Evolutionary conservation across 2,329 filamentous ascomycete genomes (phyloP).

Genomic region (Fusarium brachygibbosum): DNA sequence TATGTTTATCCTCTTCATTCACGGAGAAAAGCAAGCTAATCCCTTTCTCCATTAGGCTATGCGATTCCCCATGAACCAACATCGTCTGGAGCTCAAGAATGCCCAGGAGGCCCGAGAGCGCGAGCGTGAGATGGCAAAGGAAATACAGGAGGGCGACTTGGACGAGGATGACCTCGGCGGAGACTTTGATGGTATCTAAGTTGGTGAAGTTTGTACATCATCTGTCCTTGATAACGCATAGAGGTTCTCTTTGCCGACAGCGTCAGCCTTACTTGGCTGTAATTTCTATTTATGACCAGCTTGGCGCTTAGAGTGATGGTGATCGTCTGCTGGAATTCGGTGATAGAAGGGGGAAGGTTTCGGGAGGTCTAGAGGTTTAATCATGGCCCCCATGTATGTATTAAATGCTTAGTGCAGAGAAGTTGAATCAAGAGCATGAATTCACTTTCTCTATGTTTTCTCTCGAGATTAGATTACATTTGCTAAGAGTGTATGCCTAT

Average conservation of each 20-base stretch:
- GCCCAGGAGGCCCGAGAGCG: slow-evolving; percentile 97
- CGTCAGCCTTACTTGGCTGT: slow-evolving; percentile 30
- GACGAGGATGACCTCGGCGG: slow-evolving; percentile 96
- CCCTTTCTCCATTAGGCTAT: slow-evolving; percentile 74
- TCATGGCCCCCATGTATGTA: slow-evolving; percentile 45
- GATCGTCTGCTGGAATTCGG: slow-evolving; percentile 26
- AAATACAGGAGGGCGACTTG: slow-evolving; percentile 97
- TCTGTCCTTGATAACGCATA: slow-evolving; percentile 24
- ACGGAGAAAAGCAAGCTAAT: slow-evolving; percentile 32
- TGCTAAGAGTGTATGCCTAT: background rate
- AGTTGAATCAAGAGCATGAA: slow-evolving; percentile 28
- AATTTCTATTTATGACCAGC: slow-evolving; percentile 40
- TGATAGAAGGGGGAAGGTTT: slow-evolving; percentile 37
- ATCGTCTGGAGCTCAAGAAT: slow-evolving; percentile 96
- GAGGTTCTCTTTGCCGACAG: slow-evolving; percentile 22
- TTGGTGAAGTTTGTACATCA: slow-evolving; percentile 19
- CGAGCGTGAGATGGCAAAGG: slow-evolving; percentile 96
- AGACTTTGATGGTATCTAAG: slow-evolving; percentile 95
- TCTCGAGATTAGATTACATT: background rate
- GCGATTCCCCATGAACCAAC: slow-evolving; percentile 99
- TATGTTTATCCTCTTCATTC: slow-evolving; percentile 53
- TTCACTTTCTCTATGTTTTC: slow-evolving; percentile 2
- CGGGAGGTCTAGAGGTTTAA: slow-evolving; percentile 25
- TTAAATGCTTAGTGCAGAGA: slow-evolving; percentile 42
- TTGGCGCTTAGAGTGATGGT: slow-evolving; percentile 28